Evolutionary conservation across 1,284 basidiomycete genomes (phyloP).

Genomic region (Volvariella volvacea): DNA sequence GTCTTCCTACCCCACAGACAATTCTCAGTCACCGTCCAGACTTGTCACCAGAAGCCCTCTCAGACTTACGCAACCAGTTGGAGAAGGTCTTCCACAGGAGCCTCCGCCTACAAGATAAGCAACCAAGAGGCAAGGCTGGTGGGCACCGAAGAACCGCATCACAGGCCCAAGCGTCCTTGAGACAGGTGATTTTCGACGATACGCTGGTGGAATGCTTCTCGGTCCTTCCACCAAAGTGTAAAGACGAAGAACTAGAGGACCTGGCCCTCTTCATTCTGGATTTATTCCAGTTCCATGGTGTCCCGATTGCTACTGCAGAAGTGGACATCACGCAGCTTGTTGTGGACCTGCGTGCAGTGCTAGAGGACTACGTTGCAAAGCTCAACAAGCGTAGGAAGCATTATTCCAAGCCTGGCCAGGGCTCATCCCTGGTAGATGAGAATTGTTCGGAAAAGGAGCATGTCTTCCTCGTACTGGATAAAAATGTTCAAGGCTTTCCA

Average conservation of each 20-base stretch:
- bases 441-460: constrained; percentile 52
- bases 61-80: constrained; percentile 55
- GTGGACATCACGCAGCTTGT: constrained; percentile 86
- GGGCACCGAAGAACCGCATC: constrained; percentile 29
- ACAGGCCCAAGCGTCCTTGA: constrained; percentile 34
- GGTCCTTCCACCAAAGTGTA: constrained; percentile 71
- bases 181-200: constrained; percentile 58
- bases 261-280: constrained; percentile 92
- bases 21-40: constrained; percentile 57
- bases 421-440: constrained; percentile 6
- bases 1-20: constrained; percentile 38
- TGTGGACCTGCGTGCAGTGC: constrained; percentile 61
- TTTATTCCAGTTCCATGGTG: constrained; percentile 88
- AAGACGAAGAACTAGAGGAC: constrained; percentile 94
- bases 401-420: constrained; percentile 10
- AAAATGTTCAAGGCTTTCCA: constrained; percentile 83
- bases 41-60: constrained; percentile 39
- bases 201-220: constrained; percentile 82
- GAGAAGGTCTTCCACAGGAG: constrained; percentile 71
- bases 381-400: constrained; percentile 21
- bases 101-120: constrained; percentile 55
- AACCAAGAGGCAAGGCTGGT: constrained; percentile 20
- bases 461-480: constrained; percentile 87
- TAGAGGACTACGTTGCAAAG: constrained; percentile 62
- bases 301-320: constrained; percentile 86